A percentile compares a stretch with the other conserved stretches of the same genome.
phyloP scores from a whole-genome alignment of 2,329 filamentous ascomycete species.

The Aspergillus novoparasiticus region DNA sequence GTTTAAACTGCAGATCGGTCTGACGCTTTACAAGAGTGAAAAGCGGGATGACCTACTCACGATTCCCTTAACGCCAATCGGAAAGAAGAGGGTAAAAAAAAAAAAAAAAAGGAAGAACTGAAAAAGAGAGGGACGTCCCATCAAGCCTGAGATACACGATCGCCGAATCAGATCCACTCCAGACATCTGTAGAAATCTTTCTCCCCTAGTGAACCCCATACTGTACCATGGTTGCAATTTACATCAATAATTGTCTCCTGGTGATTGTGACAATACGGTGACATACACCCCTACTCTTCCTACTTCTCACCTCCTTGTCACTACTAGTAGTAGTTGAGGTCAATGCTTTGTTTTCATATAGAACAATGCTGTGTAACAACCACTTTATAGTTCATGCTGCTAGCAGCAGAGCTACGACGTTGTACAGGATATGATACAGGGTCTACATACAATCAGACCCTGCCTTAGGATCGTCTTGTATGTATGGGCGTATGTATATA shows the following conservation, averaged over 20 bases:
- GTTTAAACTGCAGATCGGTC: conserved; percentile 1
- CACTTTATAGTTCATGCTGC: conserved; percentile 14
- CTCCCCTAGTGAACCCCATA: conserved; percentile 4
- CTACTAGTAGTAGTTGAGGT: neutral
- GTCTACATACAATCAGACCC: neutral
- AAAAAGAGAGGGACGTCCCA: neutral
- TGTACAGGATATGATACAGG: neutral
- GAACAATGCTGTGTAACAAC: conserved; percentile 18
- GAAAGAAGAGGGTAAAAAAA: too few relatives aligned
- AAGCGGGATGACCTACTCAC: neutral
- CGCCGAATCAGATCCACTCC: conserved; percentile 11
- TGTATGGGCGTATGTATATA: neutral
- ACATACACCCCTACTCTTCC: neutral
- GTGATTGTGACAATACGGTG: conserved; percentile 1
- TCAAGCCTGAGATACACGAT: conserved; percentile 10
- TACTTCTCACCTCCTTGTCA: neutral
- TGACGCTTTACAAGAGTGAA: neutral
- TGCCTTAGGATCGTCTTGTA: neutral
- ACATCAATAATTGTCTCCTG: conserved; percentile 1
- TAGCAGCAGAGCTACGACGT: neutral
- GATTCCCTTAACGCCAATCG: neutral
- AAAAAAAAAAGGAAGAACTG: neutral
- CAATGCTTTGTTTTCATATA: neutral
- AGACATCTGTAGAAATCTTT: neutral
- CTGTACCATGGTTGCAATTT: conserved; percentile 10